Percentiles rank a stretch among this genome's conserved stretches.
These are phyloP conservation scores for Isochrysis galbana DNA, from an alignment of 78 protist species.

Conservation along the genomic window DNA sequence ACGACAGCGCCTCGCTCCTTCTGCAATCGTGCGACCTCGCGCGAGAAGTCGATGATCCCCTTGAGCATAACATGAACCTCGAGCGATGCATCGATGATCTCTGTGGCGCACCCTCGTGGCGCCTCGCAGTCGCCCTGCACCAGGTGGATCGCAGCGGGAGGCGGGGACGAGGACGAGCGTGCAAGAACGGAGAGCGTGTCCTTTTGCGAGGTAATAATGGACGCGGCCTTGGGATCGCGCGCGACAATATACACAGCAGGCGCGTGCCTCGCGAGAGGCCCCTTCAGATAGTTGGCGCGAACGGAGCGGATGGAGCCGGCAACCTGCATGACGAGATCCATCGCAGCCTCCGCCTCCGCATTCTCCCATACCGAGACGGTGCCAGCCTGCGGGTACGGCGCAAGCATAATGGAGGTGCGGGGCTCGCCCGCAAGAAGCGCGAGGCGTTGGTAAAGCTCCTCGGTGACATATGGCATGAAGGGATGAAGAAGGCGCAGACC, in stretches of 20 bases:
- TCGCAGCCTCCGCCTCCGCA: background rate
- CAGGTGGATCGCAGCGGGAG: background rate
- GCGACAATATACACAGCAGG: background rate
- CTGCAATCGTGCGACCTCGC: background rate
- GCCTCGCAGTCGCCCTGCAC: constrained; percentile 12
- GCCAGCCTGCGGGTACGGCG: background rate
- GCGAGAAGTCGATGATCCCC: constrained; percentile 11
- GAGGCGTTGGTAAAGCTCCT: constrained; percentile 45
- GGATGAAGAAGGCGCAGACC: constrained; percentile 92
- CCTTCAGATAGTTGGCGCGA: background rate
- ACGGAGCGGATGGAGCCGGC: background rate
- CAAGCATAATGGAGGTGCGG: background rate
- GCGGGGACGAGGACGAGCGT: background rate
- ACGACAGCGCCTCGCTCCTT: background rate
- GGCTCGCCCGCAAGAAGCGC: constrained; percentile 1
- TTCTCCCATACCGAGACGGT: background rate
- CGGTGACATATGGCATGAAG: constrained; percentile 97
- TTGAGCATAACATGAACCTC: constrained; percentile 22
- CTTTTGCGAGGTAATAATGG: background rate
- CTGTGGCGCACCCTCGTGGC: constrained; percentile 42
- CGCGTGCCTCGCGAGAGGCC: background rate
- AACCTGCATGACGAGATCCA: background rate
- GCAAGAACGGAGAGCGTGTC: background rate
- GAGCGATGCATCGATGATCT: background rate
- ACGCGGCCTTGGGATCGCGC: background rate